Evolutionary conservation across 768 basidiomycete genomes (phyloP).

Genomic region (Pisolithus orientalis): DNA sequence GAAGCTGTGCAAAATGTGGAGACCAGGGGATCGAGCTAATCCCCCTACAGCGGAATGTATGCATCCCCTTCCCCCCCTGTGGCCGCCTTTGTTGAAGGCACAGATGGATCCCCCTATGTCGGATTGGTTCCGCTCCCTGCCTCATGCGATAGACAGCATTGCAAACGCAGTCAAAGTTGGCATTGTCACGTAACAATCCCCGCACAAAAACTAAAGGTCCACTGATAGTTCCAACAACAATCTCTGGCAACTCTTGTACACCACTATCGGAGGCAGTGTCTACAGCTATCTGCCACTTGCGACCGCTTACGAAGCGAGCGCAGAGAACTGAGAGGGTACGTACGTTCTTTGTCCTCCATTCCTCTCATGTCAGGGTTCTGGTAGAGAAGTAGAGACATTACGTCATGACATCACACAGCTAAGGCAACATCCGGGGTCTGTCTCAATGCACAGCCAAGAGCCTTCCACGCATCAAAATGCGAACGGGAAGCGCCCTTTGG

Average conservation of each 20-base stretch:
- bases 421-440: slow-evolving; percentile 28
- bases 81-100: neutral
- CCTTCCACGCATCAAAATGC: slow-evolving; percentile 39
- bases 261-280: slow-evolving; percentile 51
- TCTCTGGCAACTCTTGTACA: slow-evolving; percentile 63
- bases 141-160: slow-evolving; percentile 54
- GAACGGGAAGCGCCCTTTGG: slow-evolving; percentile 64
- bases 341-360: slow-evolving; percentile 1
- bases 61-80: slow-evolving; percentile 8
- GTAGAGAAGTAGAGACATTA: slow-evolving; percentile 46
- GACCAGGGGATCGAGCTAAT: slow-evolving; percentile 57
- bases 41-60: slow-evolving; percentile 69
- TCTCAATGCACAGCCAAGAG: slow-evolving; percentile 19
- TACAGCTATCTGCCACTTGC: slow-evolving; percentile 35
- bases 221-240: slow-evolving; percentile 69
- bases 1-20: slow-evolving; percentile 69
- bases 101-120: slow-evolving; percentile 81
- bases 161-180: slow-evolving; percentile 64
- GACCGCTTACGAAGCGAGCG: slow-evolving; percentile 33
- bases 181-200: neutral
- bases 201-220: neutral
- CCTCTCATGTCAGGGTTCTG: slow-evolving; percentile 2
- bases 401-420: slow-evolving; percentile 44
- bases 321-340: slow-evolving; percentile 49
- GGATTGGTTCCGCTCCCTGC: slow-evolving; percentile 69